Base-by-base conservation (phyloP, 1,139 yeast genomes). In the Pichia sp. region DNA sequence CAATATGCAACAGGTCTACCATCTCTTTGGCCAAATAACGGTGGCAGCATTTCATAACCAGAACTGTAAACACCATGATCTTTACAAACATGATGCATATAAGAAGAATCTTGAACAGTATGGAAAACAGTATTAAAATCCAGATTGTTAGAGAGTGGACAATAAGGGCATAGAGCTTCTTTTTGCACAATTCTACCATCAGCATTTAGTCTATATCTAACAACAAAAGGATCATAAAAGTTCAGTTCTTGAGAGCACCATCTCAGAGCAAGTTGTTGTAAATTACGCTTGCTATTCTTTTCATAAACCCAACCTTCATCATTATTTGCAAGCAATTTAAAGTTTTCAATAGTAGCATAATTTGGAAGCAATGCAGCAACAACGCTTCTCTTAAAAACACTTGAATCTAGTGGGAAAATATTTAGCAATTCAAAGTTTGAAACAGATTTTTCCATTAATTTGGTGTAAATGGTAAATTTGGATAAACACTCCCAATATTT, bases 1-100 rank as follows among this genome's bases (percentile, higher is more conserved):
- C 46, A 43, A 21, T 16, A 25, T 8, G 46, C 30, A 19, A 33
- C 15, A 3, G 34, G 5, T 5, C 8, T 15, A 10, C 16, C 22
- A 22, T 19, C 19, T 7, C 27, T 49, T 29, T 35, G 19, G 9
- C 54, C 57, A 11, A 54, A 37, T 10, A 43, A 35, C 4, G 42
- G 43, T 4, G 57, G 57, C 14, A 53, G 50, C 56, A 57, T 44
- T 36, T 52, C 57, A 33, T 41, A 34, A 3, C 63, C 63, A 16
- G 51, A 49, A 10, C 59, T 55, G 45, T 52, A 59, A 8, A 58
- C 56, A 3, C 62, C 62, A 39, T 60, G 63, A 15, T 49, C 49
- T 31, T 55, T 56, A 5, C 58, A 53, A 22, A 60, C 54, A 41
- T 60, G 63, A 34, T 60, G 63, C 27, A 56, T 41, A 35, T 59